These are phyloP conservation scores for Backusella parvicylindrica DNA, from an alignment of 192 early-diverging fungal species.

Conservation along the genomic window DNA sequence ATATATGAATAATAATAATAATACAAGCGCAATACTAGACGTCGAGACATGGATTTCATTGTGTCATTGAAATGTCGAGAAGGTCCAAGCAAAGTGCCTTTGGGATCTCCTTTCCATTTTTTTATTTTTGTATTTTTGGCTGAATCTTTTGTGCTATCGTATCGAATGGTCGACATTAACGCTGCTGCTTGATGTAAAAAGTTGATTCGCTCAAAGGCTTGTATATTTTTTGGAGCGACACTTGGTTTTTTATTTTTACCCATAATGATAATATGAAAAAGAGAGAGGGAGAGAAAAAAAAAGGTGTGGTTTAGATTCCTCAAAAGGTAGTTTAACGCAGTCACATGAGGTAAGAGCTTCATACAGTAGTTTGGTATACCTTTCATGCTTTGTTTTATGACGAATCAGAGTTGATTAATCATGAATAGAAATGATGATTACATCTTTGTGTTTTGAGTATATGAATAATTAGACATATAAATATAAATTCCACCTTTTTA, in stretches of 20 bases:
- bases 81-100: background rate
- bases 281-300: background rate
- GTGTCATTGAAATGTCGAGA: slow-evolving; percentile 44
- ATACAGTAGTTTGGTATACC: no score
- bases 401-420: no score
- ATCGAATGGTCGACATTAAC: slow-evolving; percentile 46
- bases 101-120: background rate
- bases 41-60: slow-evolving; percentile 47
- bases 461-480: no score
- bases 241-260: slow-evolving; percentile 3
- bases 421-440: no score
- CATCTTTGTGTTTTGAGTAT: no score
- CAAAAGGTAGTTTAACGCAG: no score
- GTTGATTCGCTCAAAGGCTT: slow-evolving; percentile 63
- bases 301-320: background rate
- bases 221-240: slow-evolving; percentile 35
- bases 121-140: background rate
- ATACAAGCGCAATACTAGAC: slow-evolving; percentile 54
- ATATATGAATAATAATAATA: slow-evolving; percentile 1
- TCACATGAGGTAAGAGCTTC: no score
- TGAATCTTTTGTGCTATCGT: background rate
- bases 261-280: background rate
- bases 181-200: slow-evolving; percentile 62
- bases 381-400: no score
- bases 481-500: no score